These are phyloP conservation scores for Peronospora farinosa DNA, from an alignment of 352 stramenopile species.

Conservation along the genomic window DNA sequence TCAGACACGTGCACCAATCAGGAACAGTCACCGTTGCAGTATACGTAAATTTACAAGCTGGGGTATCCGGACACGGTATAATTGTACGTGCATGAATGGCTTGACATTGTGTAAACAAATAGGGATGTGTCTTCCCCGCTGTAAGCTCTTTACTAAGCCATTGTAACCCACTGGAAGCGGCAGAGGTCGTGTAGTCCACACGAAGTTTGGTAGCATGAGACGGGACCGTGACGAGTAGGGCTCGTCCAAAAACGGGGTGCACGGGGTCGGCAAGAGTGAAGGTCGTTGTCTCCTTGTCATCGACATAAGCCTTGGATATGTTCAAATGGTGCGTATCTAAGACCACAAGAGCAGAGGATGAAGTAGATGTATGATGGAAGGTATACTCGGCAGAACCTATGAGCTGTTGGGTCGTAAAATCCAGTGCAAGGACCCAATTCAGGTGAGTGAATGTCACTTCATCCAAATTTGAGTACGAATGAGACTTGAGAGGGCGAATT, in stretches of 20 bases:
- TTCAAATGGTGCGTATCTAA: slow-evolving; percentile 85
- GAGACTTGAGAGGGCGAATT: slow-evolving; percentile 22
- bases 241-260: slow-evolving; percentile 60
- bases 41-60: slow-evolving; percentile 93
- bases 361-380: slow-evolving; percentile 38
- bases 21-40: slow-evolving; percentile 86
- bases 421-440: slow-evolving; percentile 77
- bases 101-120: slow-evolving; percentile 92
- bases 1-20: slow-evolving; percentile 88
- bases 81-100: slow-evolving; percentile 94
- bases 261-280: slow-evolving; percentile 51
- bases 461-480: slow-evolving; percentile 85
- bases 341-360: slow-evolving; percentile 34
- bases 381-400: slow-evolving; percentile 80
- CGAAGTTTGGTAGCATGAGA: slow-evolving; percentile 44
- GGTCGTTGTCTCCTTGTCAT: slow-evolving; percentile 34
- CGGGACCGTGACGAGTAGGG: slow-evolving; percentile 38
- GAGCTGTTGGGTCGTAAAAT: slow-evolving; percentile 78
- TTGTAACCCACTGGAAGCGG: slow-evolving; percentile 70
- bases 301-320: slow-evolving; percentile 53
- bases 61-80: slow-evolving; percentile 93
- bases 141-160: slow-evolving; percentile 92
- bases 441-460: slow-evolving; percentile 81
- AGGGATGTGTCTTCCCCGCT: slow-evolving; percentile 90
- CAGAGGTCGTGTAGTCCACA: slow-evolving; percentile 78